Evolutionary conservation across 2,329 filamentous ascomycete species (phyloP).

Genomic region (Purpureocillium lavendulum): DNA sequence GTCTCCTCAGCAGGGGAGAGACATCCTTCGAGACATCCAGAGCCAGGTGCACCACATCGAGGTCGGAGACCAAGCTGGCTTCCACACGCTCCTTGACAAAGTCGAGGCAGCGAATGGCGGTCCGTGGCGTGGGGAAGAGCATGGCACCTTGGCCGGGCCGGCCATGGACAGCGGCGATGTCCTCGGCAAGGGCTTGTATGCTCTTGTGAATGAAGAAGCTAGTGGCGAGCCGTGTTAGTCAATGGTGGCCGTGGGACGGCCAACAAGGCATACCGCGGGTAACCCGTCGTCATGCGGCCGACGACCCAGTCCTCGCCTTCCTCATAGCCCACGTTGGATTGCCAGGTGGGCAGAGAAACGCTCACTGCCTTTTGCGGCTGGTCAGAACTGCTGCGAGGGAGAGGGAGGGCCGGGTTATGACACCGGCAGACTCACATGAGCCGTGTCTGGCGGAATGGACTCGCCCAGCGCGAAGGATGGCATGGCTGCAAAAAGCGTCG

Average conservation of each 20-base stretch:
- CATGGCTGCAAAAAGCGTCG: conserved; percentile 28
- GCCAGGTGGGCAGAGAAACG: conserved; percentile 92
- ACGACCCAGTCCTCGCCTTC: conserved; percentile 86
- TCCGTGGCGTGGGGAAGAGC: conserved; percentile 67
- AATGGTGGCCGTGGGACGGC: not conserved
- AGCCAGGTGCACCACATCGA: conserved; percentile 54
- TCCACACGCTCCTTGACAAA: conserved; percentile 61
- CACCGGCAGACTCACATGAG: conserved; percentile 52
- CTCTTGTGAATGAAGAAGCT: conserved; percentile 89
- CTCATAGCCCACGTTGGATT: conserved; percentile 84
- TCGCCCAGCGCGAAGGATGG: conserved; percentile 51
- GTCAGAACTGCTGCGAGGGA: not conserved
- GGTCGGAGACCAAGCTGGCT: conserved; percentile 35
- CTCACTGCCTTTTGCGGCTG: conserved; percentile 66
- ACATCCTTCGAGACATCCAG: conserved; percentile 46
- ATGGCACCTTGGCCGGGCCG: conserved; percentile 59
- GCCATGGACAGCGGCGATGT: conserved; percentile 59
- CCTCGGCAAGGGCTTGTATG: conserved; percentile 64
- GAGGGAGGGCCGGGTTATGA: not conserved
- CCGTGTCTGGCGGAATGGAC: conserved; percentile 68
- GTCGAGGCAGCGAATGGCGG: conserved; percentile 63
- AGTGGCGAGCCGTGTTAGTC: not conserved
- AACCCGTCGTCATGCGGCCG: conserved; percentile 77
- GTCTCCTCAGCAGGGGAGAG: conserved; percentile 41
- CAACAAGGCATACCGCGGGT: conserved; percentile 58